Conservation (phyloP, 139 green algal genomes). For the Haematococcus lacustris region DNA sequence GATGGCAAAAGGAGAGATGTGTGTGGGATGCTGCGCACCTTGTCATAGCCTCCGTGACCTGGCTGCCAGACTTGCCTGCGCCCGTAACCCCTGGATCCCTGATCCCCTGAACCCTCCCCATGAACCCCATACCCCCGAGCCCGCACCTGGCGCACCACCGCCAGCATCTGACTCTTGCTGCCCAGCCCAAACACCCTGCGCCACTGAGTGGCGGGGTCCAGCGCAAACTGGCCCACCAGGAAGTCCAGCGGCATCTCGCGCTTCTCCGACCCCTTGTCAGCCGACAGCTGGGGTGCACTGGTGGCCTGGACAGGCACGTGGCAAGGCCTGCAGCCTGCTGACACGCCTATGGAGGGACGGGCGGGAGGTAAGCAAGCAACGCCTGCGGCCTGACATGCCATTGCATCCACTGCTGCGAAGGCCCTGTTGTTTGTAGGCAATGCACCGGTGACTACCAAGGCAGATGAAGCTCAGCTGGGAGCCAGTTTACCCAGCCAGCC, state of each 20-base stretch:
- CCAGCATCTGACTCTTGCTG: constrained; percentile 66
- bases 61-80: no score
- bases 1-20: no score
- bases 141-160: constrained; percentile 58
- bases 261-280: constrained; percentile 22
- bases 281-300: constrained; percentile 36
- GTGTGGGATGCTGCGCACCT: no score
- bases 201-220: constrained; percentile 45
- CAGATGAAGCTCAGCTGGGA: no score
- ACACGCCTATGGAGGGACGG: background rate
- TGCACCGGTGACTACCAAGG: no score
- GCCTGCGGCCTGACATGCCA: background rate
- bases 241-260: constrained; percentile 53
- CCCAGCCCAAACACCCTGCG: constrained; percentile 48
- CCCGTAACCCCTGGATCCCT: no score
- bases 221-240: constrained; percentile 48
- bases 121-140: no score
- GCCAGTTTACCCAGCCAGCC: background rate
- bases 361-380: background rate
- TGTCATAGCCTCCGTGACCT: no score
- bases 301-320: background rate
- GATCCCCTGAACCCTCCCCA: no score
- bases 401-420: background rate
- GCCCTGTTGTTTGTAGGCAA: background rate
- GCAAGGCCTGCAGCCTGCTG: background rate